Evolutionary conservation across 352 stramenopile species (phyloP).

Genomic region (Globisporangium spiculum): DNA sequence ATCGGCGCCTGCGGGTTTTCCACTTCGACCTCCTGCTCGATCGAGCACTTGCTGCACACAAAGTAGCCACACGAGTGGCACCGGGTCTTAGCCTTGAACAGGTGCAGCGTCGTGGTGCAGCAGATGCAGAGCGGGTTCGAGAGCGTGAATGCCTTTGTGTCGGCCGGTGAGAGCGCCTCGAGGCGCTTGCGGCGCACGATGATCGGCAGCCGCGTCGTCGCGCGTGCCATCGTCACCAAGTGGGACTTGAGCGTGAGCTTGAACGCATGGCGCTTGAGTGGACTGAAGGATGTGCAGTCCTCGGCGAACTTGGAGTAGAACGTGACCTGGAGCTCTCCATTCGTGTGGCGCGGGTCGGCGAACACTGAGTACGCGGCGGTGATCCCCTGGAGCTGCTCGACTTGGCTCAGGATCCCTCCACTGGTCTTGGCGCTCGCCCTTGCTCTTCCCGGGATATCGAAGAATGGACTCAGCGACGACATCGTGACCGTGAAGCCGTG

Average conservation of each 20-base stretch:
- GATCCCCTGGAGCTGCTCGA: constrained; percentile 28
- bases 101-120: constrained; percentile 36
- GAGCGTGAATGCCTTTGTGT: constrained; percentile 25
- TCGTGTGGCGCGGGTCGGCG: background rate
- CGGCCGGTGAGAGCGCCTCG: constrained; percentile 34
- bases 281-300: constrained; percentile 17
- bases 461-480: constrained; percentile 31
- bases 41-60: constrained; percentile 47
- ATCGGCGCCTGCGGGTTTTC: constrained; percentile 23
- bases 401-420: background rate
- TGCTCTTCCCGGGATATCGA: background rate
- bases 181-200: constrained; percentile 44
- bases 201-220: constrained; percentile 30
- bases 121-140: constrained; percentile 36
- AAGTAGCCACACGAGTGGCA: constrained; percentile 52
- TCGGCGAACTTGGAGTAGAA: constrained; percentile 23
- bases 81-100: constrained; percentile 28
- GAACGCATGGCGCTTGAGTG: constrained; percentile 18
- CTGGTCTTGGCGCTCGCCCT: background rate
- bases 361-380: constrained; percentile 26
- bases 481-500: constrained; percentile 37
- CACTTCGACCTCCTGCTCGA: constrained; percentile 37
- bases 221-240: constrained; percentile 23
- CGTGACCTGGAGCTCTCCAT: constrained; percentile 12
- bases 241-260: constrained; percentile 22